Percentiles rank a stretch among this genome's conserved stretches.
Evolutionary conservation across 371 early-diverging fungal species (phyloP).

Genomic region (Rhizopus microsporus): DNA sequence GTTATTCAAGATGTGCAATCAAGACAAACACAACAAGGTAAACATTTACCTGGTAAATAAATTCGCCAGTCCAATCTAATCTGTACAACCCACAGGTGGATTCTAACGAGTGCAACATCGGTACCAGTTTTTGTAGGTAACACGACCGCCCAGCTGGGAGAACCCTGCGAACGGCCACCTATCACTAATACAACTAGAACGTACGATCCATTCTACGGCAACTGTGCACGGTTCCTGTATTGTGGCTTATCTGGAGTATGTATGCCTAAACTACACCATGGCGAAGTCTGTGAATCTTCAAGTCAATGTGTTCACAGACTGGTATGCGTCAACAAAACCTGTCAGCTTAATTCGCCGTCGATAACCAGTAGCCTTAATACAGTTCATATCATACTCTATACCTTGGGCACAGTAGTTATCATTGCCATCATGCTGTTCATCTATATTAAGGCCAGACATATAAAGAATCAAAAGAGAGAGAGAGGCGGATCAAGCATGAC

Average conservation of each 20-base stretch:
- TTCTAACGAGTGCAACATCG: slow-evolving; percentile 15
- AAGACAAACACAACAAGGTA: slow-evolving; percentile 16
- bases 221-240: slow-evolving; percentile 14
- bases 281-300: slow-evolving; percentile 17
- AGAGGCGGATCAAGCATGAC: too few species aligned
- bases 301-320: slow-evolving; percentile 17
- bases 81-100: slow-evolving; percentile 15
- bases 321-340: slow-evolving; percentile 10
- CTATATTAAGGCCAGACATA: slow-evolving; percentile 2
- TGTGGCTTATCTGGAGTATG: slow-evolving; percentile 11
- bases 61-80: slow-evolving; percentile 1
- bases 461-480: neutral
- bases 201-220: slow-evolving; percentile 15
- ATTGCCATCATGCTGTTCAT: slow-evolving; percentile 1
- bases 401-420: slow-evolving; percentile 9
- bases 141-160: neutral
- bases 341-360: neutral
- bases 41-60: neutral
- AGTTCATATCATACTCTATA: slow-evolving; percentile 13
- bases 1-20: slow-evolving; percentile 8
- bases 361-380: slow-evolving; percentile 3
- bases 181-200: slow-evolving; percentile 11
- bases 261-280: slow-evolving; percentile 3
- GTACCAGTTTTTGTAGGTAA: slow-evolving; percentile 18
- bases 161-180: slow-evolving; percentile 12